phyloP scores from a whole-genome alignment of 2,329 filamentous ascomycete genomes.

The Colletotrichum sp. region DNA sequence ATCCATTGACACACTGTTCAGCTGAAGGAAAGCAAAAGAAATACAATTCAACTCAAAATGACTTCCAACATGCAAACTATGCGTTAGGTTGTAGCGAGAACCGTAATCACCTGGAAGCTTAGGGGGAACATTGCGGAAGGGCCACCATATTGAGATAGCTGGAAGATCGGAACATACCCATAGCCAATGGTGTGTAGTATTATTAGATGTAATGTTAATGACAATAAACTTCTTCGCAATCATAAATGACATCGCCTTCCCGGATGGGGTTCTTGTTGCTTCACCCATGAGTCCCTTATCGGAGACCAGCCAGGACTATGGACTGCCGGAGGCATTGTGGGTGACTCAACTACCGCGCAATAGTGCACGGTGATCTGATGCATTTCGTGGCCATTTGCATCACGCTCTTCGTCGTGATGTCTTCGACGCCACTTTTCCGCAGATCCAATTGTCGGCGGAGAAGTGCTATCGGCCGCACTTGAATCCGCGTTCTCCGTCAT shows the following conservation, averaged over 20 bases:
- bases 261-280: neutral
- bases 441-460: neutral
- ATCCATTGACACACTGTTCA: neutral
- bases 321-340: neutral
- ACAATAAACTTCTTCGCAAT: neutral
- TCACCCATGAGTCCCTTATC: neutral
- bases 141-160: neutral
- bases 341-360: neutral
- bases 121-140: neutral
- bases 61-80: neutral
- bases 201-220: neutral
- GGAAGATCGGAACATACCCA: neutral
- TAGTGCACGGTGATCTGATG: neutral
- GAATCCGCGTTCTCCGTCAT: neutral
- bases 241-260: neutral
- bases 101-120: neutral
- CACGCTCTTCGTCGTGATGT: neutral
- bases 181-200: neutral
- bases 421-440: neutral
- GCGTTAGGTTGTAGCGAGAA: neutral
- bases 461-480: neutral
- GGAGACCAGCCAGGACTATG: neutral
- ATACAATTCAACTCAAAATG: neutral
- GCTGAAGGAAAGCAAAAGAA: neutral
- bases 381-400: neutral